Base-by-base conservation (phyloP, 345 rosid genomes). In the Brassica incana region DNA sequence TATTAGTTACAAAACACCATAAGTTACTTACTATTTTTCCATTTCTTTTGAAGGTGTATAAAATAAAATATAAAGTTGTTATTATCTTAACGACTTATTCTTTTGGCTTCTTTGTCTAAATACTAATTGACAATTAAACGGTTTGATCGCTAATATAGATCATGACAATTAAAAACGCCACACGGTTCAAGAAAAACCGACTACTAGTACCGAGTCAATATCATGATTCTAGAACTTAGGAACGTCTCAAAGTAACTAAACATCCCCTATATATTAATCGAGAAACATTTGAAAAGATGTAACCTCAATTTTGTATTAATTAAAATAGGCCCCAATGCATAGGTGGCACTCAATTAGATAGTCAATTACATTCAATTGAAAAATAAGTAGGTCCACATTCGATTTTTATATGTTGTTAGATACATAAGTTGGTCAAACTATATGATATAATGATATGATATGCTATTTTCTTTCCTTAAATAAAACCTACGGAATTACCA, bases 181-280 rank as follows among this genome's bases (percentile, higher is more conserved):
- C 64, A 33, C 27, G 23, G 18, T 1, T 12, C 61, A 27, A 58
- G 60, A 70, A 63, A 77, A 63, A 14, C 64, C 20, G 77, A 43
- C 63, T 64, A 36, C 79, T 60, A 76, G 35, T 61, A 30, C 35
- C 62, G 12, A 66, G 73, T 66, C 81, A 66, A 59, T 16, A 66
- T 78, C 65, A 73, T 61, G 40, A 62, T 60, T 67, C 82, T 72
- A 72, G 68, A 78, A 72, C 15, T 36, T 36, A 62, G 65, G 58
- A 8, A 43, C 14, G 50, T 23, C 50, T 15, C n/a, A 20, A 10
- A 62, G 14, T 50, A 25, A 70, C 33, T 56, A 38, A 35, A 15
- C 2, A 23, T 20, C 23, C 23, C 23, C 23, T 20, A 20, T 20
- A 20, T 20, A 20, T 20, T 20, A 20, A 20, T 20, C 1, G 23